Evolutionary conservation across 257 asterid species (phyloP).

Genomic region (Penstemon eatonii): DNA sequence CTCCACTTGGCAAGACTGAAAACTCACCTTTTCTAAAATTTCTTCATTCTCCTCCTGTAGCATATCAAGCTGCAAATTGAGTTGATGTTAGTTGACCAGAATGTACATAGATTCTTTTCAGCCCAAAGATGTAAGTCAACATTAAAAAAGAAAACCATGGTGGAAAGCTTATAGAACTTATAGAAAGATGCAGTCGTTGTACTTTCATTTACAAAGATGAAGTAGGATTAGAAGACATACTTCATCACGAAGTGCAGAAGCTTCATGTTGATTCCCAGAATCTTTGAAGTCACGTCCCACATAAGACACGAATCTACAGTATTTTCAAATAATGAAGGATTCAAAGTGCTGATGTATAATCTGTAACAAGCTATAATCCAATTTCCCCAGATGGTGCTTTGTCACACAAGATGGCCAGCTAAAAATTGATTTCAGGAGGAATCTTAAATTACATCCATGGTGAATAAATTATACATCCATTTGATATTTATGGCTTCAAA

Average conservation of each 20-base stretch:
- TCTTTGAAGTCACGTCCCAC: conserved; percentile 66
- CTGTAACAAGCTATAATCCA: neutral
- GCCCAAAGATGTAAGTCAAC: conserved; percentile 22
- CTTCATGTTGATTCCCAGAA: conserved; percentile 74
- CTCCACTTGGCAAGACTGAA: conserved; percentile 13
- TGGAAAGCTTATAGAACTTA: conserved; percentile 23
- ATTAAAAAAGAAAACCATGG: conserved; percentile 7
- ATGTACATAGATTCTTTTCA: conserved; percentile 6
- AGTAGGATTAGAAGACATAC: conserved; percentile 44
- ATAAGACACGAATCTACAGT: conserved; percentile 68
- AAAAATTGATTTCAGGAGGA: neutral
- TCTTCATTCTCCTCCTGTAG: conserved; percentile 88
- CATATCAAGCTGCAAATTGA: conserved; percentile 89
- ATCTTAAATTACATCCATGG: neutral
- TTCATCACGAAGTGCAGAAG: conserved; percentile 96
- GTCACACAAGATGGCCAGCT: neutral
- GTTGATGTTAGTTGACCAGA: conserved; percentile 28
- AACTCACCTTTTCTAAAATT: conserved; percentile 82
- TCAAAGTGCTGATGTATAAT: neutral
- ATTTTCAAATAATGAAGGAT: conserved; percentile 30
- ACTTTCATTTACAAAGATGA: conserved; percentile 23
- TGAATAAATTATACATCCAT: neutral
- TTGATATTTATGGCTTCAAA: neutral
- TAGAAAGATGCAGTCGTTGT: conserved; percentile 12
- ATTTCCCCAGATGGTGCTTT: neutral